phyloP scores from a whole-genome alignment of 2,329 filamentous ascomycete species.

The Penicillium italicum region DNA sequence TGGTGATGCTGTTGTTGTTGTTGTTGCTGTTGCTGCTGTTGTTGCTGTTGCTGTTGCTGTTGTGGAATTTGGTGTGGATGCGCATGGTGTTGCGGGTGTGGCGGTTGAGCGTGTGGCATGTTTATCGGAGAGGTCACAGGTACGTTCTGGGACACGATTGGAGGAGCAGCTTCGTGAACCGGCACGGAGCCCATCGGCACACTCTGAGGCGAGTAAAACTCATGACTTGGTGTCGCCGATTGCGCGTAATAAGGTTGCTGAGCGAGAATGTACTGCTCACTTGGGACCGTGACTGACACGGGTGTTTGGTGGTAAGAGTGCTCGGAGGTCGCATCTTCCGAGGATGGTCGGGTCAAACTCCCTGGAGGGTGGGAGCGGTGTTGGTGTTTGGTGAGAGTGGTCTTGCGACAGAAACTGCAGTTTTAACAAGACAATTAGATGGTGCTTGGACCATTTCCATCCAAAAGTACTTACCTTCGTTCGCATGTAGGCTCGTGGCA shows the following conservation, averaged over 20 bases:
- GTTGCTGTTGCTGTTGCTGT: slow-evolving; percentile 18
- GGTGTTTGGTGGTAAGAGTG: slow-evolving; percentile 33
- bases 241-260: slow-evolving; percentile 38
- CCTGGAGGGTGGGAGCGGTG: slow-evolving; percentile 39
- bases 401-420: slow-evolving; percentile 41
- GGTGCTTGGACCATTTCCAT: not conserved
- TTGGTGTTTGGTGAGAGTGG: slow-evolving; percentile 42
- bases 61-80: slow-evolving; percentile 26
- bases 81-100: slow-evolving; percentile 29
- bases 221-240: slow-evolving; percentile 33
- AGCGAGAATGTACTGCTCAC: slow-evolving; percentile 35
- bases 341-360: slow-evolving; percentile 33
- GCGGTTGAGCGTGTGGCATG: slow-evolving; percentile 23
- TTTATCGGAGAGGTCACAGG: slow-evolving; percentile 30
- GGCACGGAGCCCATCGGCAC: slow-evolving; percentile 33
- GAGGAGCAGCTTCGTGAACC: slow-evolving; percentile 28
- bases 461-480: slow-evolving; percentile 30
- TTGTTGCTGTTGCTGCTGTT: slow-evolving; percentile 33
- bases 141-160: slow-evolving; percentile 31
- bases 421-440: slow-evolving; percentile 5
- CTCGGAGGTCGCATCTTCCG: slow-evolving; percentile 38
- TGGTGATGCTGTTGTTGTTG: slow-evolving; percentile 28
- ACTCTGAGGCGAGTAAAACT: slow-evolving; percentile 37
- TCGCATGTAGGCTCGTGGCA: slow-evolving; percentile 41
- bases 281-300: slow-evolving; percentile 28